Evolutionary conservation across 2,329 filamentous ascomycete species (phyloP).

Genomic region (Didymella pomorum): DNA sequence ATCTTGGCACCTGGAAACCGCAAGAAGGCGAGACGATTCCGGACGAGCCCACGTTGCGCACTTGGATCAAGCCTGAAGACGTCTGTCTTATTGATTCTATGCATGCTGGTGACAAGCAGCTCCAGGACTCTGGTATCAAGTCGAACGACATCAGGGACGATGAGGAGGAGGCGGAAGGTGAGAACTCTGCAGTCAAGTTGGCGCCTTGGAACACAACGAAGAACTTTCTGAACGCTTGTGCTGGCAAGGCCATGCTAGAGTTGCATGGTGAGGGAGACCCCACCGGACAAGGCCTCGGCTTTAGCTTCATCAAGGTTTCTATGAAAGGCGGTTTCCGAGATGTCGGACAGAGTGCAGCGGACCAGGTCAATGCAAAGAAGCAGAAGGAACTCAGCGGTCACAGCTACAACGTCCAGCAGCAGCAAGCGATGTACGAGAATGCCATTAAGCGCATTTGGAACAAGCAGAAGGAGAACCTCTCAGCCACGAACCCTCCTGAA

Average conservation of each 20-base stretch:
- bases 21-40: constrained; percentile 76
- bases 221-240: constrained; percentile 92
- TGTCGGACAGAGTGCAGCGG: constrained; percentile 85
- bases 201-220: constrained; percentile 97
- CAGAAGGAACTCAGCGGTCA: constrained; percentile 79
- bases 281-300: constrained; percentile 89
- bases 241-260: constrained; percentile 95
- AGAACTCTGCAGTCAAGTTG: constrained; percentile 85
- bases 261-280: constrained; percentile 95
- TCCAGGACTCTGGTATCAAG: constrained; percentile 89
- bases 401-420: constrained; percentile 95
- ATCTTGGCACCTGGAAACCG: constrained; percentile 81
- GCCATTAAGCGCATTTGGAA: constrained; percentile 94
- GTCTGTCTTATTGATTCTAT: constrained; percentile 94
- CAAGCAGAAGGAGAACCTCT: constrained; percentile 80
- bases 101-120: constrained; percentile 91
- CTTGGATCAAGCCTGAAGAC: constrained; percentile 94
- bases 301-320: constrained; percentile 96
- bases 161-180: constrained; percentile 68
- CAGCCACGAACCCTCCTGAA: constrained; percentile 76
- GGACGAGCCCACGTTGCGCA: constrained; percentile 80
- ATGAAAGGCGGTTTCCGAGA: constrained; percentile 99
- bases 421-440: constrained; percentile 90
- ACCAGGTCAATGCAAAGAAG: constrained; percentile 82
- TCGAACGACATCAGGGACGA: constrained; percentile 69